phyloP scores from a whole-genome alignment of 1,139 yeast species.

The Suhomyces bolitotheri region DNA sequence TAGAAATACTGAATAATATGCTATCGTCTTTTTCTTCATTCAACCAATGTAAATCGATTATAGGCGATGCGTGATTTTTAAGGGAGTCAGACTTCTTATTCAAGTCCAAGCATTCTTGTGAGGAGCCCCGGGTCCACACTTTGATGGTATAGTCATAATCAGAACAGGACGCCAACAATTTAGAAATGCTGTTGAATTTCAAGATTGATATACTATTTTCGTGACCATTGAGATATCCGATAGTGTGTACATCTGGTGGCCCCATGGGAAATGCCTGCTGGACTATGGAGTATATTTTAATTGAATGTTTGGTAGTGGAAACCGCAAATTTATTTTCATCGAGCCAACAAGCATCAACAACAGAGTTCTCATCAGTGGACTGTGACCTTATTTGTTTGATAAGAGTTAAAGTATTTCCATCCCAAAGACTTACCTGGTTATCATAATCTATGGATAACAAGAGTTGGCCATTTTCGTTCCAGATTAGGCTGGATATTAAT shows the following conservation, averaged over 20 bases:
- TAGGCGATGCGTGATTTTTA: constrained; percentile 53
- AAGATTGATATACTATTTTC: constrained; percentile 58
- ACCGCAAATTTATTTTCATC: constrained; percentile 69
- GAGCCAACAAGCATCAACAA: constrained; percentile 60
- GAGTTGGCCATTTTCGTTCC: constrained; percentile 41
- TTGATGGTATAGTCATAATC: constrained; percentile 68
- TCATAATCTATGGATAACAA: constrained; percentile 36
- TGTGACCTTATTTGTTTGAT: constrained; percentile 29
- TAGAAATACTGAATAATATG: constrained; percentile 45
- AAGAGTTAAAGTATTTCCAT: constrained; percentile 34
- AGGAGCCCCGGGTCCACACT: constrained; percentile 68
- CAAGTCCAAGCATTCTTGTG: constrained; percentile 43
- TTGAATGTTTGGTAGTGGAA: constrained; percentile 56
- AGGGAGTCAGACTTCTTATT: constrained; percentile 18
- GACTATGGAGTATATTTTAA: constrained; percentile 57
- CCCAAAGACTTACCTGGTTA: constrained; percentile 40
- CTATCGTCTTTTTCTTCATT: constrained; percentile 20
- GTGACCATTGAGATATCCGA: constrained; percentile 73
- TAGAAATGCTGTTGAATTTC: constrained; percentile 51
- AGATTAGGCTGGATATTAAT: constrained; percentile 24
- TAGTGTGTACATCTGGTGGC: constrained; percentile 36
- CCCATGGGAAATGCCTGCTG: constrained; percentile 13
- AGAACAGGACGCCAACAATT: constrained; percentile 68
- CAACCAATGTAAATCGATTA: constrained; percentile 58
- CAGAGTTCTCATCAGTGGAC: constrained; percentile 8